phyloP scores from a whole-genome alignment of 139 green algal species.

The Eudorina sp. region DNA sequence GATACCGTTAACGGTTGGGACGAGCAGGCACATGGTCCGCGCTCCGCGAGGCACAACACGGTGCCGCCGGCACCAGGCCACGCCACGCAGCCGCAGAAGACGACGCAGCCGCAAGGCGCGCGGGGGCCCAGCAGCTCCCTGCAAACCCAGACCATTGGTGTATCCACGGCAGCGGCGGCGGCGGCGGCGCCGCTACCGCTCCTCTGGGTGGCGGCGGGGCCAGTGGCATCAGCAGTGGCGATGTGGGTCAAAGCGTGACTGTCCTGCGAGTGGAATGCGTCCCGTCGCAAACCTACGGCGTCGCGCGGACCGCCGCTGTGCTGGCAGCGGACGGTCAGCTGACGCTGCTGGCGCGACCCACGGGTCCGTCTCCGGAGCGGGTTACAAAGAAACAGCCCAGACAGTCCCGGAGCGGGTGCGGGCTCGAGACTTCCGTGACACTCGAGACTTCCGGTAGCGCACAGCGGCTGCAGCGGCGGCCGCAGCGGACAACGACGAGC shows the following conservation, averaged over 20 bases:
- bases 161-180: conserved; percentile 10
- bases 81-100: not conserved
- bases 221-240: not conserved
- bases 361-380: not conserved
- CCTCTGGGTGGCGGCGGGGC: not conserved
- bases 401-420: conserved; percentile 22
- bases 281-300: conserved; percentile 39
- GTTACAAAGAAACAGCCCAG: too few species aligned
- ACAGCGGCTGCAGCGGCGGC: not conserved
- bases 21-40: conserved; percentile 14
- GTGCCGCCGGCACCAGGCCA: not conserved
- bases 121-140: not conserved
- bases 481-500: not conserved
- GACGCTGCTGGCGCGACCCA: conserved; percentile 35
- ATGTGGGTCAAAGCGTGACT: not conserved
- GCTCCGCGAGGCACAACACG: not conserved
- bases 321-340: conserved; percentile 22
- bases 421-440: not conserved
- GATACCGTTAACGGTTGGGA: not conserved
- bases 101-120: not conserved
- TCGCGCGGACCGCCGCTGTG: not conserved
- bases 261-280: conserved; percentile 19
- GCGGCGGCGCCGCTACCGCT: not conserved
- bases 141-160: conserved; percentile 16
- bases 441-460: not conserved